Base-by-base conservation (phyloP, 108 stramenopile species). In the Mayamaea pseudoterrestris region DNA sequence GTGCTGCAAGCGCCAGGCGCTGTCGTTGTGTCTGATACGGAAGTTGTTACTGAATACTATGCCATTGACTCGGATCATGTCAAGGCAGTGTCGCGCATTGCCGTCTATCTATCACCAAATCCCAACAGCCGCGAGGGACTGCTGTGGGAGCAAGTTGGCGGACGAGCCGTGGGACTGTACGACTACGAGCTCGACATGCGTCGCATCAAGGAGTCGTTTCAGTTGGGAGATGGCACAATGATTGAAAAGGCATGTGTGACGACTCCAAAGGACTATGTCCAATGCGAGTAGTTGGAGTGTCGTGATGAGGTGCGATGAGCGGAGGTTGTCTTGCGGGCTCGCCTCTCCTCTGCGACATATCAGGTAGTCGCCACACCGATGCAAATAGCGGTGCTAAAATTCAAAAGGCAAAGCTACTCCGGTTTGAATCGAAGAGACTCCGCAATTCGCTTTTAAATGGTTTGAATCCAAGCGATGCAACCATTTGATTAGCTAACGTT, bases 41-140 rank as follows among this genome's bases (percentile, higher is more conserved):
- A 75, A 58, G 47, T 57, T 6, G 64, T 66, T 36, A 70, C 74
- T 24, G 74, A 75, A 62, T 75, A 49, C 41, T 50, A 39, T 17
- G 5, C 29, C 13, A 22, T 55, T 7, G 36, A 53, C 20, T 37
- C 50, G 4, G 50, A 67, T 50, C 43, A 42, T 25, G 47, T 75
- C 0, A 41, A 36, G 30, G 74, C 65, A 2, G 17, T 60, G 8
- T 51, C 44, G 0, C 65, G 74, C 14, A 50, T 75, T 32, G 68
- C 74, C 1, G 62, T 75, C 1, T 75, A 67, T 40, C 36, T 75
- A 34, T 70, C 69, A 13, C 74, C 74, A 2, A 75, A 75, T 47
- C 74, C 74, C 22, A 75, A 75, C 30, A 65, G 63, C 18, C 52
- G 65, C 36, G 74, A 75, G 36, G 74, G 73, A 31, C 61, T 70